These are phyloP conservation scores for Thelephora ganbajun DNA, from an alignment of 768 basidiomycete species.

Conservation along the genomic window DNA sequence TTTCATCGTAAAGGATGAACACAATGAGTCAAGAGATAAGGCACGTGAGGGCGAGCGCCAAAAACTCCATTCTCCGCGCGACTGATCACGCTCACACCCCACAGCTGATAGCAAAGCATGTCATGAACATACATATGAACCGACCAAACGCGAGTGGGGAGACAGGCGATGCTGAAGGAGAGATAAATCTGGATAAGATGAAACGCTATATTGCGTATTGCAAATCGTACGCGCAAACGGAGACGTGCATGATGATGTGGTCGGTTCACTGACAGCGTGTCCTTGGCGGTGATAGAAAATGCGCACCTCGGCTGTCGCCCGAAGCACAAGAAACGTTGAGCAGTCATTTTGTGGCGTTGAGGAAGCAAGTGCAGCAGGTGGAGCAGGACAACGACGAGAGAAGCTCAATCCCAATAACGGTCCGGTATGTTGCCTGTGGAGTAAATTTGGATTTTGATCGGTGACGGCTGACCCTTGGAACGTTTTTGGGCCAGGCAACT, in stretches of 20 bases:
- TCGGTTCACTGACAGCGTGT: not conserved
- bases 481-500: slow-evolving; percentile 44
- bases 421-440: slow-evolving; percentile 50
- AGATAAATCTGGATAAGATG: slow-evolving; percentile 97
- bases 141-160: slow-evolving; percentile 51
- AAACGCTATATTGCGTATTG: slow-evolving; percentile 94
- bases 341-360: slow-evolving; percentile 84
- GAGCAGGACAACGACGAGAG: slow-evolving; percentile 96
- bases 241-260: not conserved
- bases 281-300: slow-evolving; percentile 49
- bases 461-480: slow-evolving; percentile 2
- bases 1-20: slow-evolving; percentile 97
- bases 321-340: slow-evolving; percentile 95
- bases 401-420: slow-evolving; percentile 94
- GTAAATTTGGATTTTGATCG: not conserved
- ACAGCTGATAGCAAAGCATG: slow-evolving; percentile 90
- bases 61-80: not conserved
- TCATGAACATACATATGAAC: slow-evolving; percentile 99
- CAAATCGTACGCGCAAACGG: slow-evolving; percentile 61
- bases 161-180: slow-evolving; percentile 57
- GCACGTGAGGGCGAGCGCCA: slow-evolving; percentile 25
- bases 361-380: slow-evolving; percentile 90
- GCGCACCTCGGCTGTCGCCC: slow-evolving; percentile 83
- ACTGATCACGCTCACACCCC: slow-evolving; percentile 1
- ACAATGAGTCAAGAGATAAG: slow-evolving; percentile 86